These are phyloP conservation scores for Cyphellophora europaea DNA, from an alignment of 2,329 filamentous ascomycete genomes.

Conservation along the genomic window DNA sequence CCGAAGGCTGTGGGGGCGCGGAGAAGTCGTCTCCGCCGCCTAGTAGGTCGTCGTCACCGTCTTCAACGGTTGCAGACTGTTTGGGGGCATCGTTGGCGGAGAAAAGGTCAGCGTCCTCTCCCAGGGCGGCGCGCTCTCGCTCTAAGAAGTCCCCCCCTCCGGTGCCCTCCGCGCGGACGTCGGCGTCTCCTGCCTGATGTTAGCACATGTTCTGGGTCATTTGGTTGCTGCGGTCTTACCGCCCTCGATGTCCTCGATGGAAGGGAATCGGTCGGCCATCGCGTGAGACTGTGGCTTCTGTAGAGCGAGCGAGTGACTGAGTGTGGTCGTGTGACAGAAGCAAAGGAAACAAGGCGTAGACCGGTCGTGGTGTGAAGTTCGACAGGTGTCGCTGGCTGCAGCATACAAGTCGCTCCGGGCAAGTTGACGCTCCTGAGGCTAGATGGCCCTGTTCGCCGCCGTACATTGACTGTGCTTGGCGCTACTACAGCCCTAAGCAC, in stretches of 20 bases:
- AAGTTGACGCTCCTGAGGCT: too few relatives aligned
- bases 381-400: too few relatives aligned
- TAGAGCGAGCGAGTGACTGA: too few relatives aligned
- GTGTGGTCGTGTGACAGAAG: too few relatives aligned
- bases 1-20: constrained; percentile 20
- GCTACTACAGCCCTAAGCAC: too few relatives aligned
- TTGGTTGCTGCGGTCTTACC: constrained; percentile 37
- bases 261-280: constrained; percentile 74
- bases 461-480: too few relatives aligned
- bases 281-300: too few relatives aligned
- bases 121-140: constrained; percentile 80
- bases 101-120: constrained; percentile 90
- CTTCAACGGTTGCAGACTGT: constrained; percentile 52
- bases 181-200: constrained; percentile 21
- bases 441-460: too few relatives aligned
- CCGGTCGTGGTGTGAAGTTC: too few relatives aligned
- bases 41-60: constrained; percentile 63
- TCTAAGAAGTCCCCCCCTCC: constrained; percentile 71
- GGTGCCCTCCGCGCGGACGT: constrained; percentile 26
- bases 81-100: constrained; percentile 59
- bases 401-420: too few relatives aligned
- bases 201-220: too few relatives aligned
- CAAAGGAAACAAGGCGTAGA: too few relatives aligned
- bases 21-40: constrained; percentile 45
- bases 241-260: constrained; percentile 66